Evolutionary conservation across 192 early-diverging fungal genomes (phyloP).

Genomic region (Coemansia sp.): DNA sequence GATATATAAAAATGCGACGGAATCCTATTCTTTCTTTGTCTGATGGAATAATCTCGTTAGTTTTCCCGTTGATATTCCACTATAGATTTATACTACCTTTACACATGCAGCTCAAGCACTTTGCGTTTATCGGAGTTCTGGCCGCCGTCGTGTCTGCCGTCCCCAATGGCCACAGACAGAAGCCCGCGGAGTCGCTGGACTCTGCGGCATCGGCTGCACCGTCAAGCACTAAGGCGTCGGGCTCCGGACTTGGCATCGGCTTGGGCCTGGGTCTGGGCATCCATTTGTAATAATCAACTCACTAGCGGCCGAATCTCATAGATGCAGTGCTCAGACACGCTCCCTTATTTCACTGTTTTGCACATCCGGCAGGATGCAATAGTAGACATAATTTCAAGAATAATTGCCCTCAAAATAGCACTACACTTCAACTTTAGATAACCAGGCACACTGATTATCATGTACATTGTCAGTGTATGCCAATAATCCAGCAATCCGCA

Average conservation of each 20-base stretch:
- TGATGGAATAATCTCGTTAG: too few relatives aligned
- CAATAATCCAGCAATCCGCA: too few relatives aligned
- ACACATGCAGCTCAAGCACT: background rate
- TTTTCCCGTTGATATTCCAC: too few relatives aligned
- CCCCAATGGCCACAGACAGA: background rate
- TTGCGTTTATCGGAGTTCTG: background rate
- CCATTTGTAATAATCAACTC: slow-evolving; percentile 29
- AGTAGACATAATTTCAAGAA: too few relatives aligned
- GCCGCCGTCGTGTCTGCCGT: background rate
- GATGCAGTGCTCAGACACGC: too few relatives aligned
- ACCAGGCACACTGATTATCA: background rate
- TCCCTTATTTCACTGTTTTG: too few relatives aligned
- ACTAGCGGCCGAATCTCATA: too few relatives aligned
- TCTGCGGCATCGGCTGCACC: background rate
- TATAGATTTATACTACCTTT: too few relatives aligned
- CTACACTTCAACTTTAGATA: background rate
- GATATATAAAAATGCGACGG: too few relatives aligned
- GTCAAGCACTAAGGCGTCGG: background rate
- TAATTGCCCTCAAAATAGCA: background rate
- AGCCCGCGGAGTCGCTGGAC: background rate
- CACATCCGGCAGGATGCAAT: too few relatives aligned
- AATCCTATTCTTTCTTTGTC: too few relatives aligned
- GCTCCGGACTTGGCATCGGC: slow-evolving; percentile 10
- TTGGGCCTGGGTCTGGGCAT: slow-evolving; percentile 19
- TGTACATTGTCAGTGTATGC: background rate